Evolutionary conservation across 768 basidiomycete species (phyloP), one percentile per base, ranked within the genome.

Genomic region (Russula emetica): DNA sequence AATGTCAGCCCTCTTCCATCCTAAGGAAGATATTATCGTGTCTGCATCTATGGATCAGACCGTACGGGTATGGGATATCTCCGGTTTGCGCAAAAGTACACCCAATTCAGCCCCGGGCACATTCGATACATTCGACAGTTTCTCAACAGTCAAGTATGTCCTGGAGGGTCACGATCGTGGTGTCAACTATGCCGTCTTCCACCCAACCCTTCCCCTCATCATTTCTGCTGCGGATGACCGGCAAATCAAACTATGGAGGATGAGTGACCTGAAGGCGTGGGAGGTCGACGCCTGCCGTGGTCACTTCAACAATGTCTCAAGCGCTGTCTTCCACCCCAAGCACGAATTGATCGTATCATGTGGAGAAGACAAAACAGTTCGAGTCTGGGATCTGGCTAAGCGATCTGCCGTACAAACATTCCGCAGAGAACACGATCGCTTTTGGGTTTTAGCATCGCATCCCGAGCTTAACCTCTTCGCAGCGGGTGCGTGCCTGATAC

Each of bases 201-300:
- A 99, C 72, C 97, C 95, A 1, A 93, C 94, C 0, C 85, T 98
- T 4, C 96, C 97, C 0, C 83, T 98, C 70, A 98, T 98, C 74
- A 88, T 99, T 63, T 99, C 97, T 28, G 91, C 94, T 64, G 94
- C 90, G 45, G 97, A 99, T 72, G 97, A 99, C 74, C 84, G 97
- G 45, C 92, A 94, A 54, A 93, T 99, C 79, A 98, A 97, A 78
- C 88, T 98, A 18, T 99, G 97, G 97, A 80, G 97, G 66, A 98
- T 99, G 97, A 93, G 89, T 74, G 97, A 99, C 74, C 95, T 92
- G 36, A 97, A 94, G 76, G 97, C 97, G 0, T 99, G 97, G 97
- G 97, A 99, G 76, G 95, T 99, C 38, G 97, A 98, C 73, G 90
- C 94, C 13, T 98, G 94, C 78, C 83, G 97, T 61, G 97, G 97